phyloP scores from a whole-genome alignment of 1,284 basidiomycete species.

The Austropuccinia psidii region DNA sequence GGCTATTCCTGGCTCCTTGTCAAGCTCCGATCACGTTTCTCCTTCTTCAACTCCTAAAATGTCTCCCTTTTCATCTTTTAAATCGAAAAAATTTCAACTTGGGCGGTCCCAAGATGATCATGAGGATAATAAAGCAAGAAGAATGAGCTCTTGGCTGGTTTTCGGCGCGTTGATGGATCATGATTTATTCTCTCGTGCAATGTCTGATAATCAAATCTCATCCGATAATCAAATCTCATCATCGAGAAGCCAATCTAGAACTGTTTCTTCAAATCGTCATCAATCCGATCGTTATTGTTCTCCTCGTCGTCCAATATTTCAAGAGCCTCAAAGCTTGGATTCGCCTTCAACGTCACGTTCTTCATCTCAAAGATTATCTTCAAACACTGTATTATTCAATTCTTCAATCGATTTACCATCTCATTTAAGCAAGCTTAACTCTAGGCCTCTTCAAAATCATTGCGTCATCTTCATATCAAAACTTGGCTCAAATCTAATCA shows the following conservation, averaged over 20 bases:
- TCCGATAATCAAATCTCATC: not conserved
- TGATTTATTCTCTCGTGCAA: not conserved
- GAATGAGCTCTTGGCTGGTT: slow-evolving; percentile 18
- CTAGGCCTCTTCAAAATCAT: not conserved
- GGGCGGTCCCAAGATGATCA: too few relatives aligned
- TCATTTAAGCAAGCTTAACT: not conserved
- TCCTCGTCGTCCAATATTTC: not conserved
- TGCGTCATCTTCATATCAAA: not conserved
- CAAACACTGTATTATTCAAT: too few relatives aligned
- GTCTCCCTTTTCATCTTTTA: too few relatives aligned
- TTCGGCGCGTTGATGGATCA: slow-evolving; percentile 23
- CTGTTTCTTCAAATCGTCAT: not conserved
- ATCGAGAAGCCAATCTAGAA: not conserved
- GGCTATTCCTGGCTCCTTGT: too few relatives aligned
- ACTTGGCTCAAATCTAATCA: not conserved
- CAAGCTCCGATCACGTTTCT: too few relatives aligned
- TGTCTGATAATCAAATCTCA: not conserved
- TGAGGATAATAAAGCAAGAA: slow-evolving; percentile 13
- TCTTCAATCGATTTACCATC: too few relatives aligned
- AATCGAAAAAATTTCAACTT: too few relatives aligned
- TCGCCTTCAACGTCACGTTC: too few relatives aligned
- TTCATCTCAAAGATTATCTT: too few relatives aligned
- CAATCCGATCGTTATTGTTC: not conserved
- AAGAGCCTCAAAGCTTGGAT: slow-evolving; percentile 10
- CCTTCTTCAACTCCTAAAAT: too few relatives aligned